Evolutionary conservation across 768 basidiomycete genomes (phyloP), one percentile per base, ranked within the genome.

Genomic region (Mycena alexandri): DNA sequence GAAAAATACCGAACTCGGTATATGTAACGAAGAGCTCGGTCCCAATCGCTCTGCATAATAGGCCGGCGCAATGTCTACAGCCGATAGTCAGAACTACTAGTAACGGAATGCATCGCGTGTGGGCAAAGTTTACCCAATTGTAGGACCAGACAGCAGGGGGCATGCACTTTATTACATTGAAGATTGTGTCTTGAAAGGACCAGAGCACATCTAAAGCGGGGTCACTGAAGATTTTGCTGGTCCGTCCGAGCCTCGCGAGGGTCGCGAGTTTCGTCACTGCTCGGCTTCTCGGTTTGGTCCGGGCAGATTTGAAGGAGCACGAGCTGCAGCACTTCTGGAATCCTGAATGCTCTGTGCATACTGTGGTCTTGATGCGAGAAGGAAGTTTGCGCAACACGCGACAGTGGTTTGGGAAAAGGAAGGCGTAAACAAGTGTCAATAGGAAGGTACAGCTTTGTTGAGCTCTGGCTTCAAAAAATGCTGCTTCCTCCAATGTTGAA

Each of bases 191-290:
- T 14, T 59, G 58, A 10, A 22, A 48, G 14, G n/a, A 36, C 58
- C 58, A 59, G 13, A 59, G 58, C 4, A n/a, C 34, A 19, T 59
- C 58, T 12, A 59, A 44, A 2, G 58, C 58, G 8, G 46, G 46
- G 1, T 33, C 46, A 7, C 46, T 47, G 21, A 47, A 11, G 14
- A 11, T 24, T 14, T 8, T 36, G 46, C 34, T 48, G 2, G 58
- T 48, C 9, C 29, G 7, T 9, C 44, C 56, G 1, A 58, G 44
- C 7, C 19, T 34, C 2, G 56, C 56, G 13, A 58, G 44, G n/a
- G 17, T 44, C 56, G 56, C 44, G 56, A 2, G 56, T 46, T 22
- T 11, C 42, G 7, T 58, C 46, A 16, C 9, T 19, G 9, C 21
- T n/a, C 13, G 12, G 25, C 10, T 34, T 34, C 3, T n/a, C 7